Base-by-base conservation (phyloP, 768 basidiomycete species). In the Amanita molliuscula region DNA sequence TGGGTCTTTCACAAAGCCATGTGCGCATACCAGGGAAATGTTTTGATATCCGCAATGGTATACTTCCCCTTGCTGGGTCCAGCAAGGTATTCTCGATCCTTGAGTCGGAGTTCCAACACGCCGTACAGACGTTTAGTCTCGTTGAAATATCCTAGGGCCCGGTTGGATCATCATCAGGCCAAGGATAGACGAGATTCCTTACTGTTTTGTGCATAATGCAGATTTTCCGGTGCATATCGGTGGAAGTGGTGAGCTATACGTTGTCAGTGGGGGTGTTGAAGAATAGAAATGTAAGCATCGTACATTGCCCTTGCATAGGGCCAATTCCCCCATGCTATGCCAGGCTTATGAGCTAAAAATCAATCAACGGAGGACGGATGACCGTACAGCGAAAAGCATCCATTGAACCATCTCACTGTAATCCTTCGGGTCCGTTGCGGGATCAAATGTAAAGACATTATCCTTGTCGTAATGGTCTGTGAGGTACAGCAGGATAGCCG, bases 401-500 rank as follows among this genome's bases (percentile, higher is more conserved):
- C 89, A 94, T 59, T 89, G 88, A 20, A 88, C 59, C 67, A 79
- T 73, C 65, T 85, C 81, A 58, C 79, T 84, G 58, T 82, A 79
- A 29, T 81, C 71, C 40, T 85, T 71, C 4, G 79, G 73, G 3
- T 77, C 66, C 15, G 59, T 69, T 16, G 56, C 64, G 3, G 71
- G 65, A 55, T 83, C 73, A 65, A 84, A 90, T 57, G 67, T 75
- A 58, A 92, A 84, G 56, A 77, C 73, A 62, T 74, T 65, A n/a
- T 86, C 77, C 56, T 72, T 81, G 65, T 95, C 92, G 59, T 85
- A 92, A 59, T 84, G 78, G 60, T 88, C 82, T 18, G 73, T 73
- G 46, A 95, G 78, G 61, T 88, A 94, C n/a, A 91, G 65, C 47
- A 92, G 65, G 53, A 95, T 91, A 9, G 90, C 88, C 1, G 83